phyloP scores from a whole-genome alignment of 148 eudicot genomes.

The Rhododendron kiyosumense region DNA sequence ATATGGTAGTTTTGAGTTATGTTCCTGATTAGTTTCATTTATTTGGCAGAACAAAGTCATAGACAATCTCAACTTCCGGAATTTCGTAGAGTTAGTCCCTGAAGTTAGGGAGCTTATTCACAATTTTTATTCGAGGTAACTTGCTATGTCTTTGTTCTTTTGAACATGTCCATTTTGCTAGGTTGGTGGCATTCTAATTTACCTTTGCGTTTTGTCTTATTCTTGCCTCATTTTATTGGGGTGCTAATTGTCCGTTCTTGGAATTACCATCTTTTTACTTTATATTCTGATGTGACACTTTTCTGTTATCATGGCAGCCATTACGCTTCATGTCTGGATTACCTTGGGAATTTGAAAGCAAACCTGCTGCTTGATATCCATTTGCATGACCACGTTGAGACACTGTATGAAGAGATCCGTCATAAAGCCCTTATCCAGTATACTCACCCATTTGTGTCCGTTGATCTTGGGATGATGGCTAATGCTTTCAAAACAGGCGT shows the following conservation, averaged over 20 bases:
- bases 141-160: neutral
- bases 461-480: constrained; percentile 92
- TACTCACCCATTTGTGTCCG: constrained; percentile 85
- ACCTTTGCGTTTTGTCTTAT: neutral
- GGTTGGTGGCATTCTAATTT: neutral
- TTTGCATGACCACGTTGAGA: constrained; percentile 85
- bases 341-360: constrained; percentile 75
- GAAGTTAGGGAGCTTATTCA: constrained; percentile 92
- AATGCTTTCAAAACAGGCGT: constrained; percentile 76
- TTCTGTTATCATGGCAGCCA: constrained; percentile 39
- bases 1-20: neutral
- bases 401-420: constrained; percentile 69
- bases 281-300: neutral
- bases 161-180: neutral
- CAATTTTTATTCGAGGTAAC: constrained; percentile 87
- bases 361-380: constrained; percentile 84
- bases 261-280: neutral
- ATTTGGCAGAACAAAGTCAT: constrained; percentile 78
- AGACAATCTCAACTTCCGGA: constrained; percentile 82
- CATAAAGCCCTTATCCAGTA: constrained; percentile 94
- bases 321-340: constrained; percentile 86
- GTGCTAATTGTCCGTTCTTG: neutral
- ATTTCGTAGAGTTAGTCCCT: constrained; percentile 89
- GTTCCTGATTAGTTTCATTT: constrained; percentile 11
- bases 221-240: neutral